These are phyloP conservation scores for Solanum appendiculatum DNA, from an alignment of 257 asterid species.

Conservation along the genomic window DNA sequence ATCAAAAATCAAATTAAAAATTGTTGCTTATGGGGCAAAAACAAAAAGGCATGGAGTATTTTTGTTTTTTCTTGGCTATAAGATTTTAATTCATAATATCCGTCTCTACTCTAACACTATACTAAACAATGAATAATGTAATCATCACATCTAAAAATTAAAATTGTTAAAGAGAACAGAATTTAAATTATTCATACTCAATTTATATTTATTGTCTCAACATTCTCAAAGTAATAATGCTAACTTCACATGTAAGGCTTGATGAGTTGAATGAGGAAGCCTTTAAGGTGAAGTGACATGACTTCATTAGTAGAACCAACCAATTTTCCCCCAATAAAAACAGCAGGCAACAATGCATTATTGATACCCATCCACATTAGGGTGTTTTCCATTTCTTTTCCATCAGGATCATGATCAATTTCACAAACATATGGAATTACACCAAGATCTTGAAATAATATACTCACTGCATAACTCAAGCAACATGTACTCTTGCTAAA, in stretches of 20 bases:
- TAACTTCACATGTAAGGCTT: conserved; percentile 24
- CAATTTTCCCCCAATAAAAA: conserved; percentile 52
- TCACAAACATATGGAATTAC: conserved; percentile 34
- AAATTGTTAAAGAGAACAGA: background rate
- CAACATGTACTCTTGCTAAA: conserved; percentile 72
- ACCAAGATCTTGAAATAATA: conserved; percentile 43
- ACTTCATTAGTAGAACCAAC: conserved; percentile 75
- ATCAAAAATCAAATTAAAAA: too few relatives aligned
- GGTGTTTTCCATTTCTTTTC: conserved; percentile 53
- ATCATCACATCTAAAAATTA: background rate
- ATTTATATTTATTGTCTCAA: background rate
- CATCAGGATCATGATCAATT: conserved; percentile 47
- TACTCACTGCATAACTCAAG: conserved; percentile 60
- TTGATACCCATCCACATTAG: conserved; percentile 38
- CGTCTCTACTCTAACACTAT: background rate
- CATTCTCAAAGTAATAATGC: too few relatives aligned
- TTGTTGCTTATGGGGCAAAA: too few relatives aligned
- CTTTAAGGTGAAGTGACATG: conserved; percentile 76
- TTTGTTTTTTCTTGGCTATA: too few relatives aligned
- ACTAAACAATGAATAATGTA: background rate
- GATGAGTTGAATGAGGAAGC: conserved; percentile 42
- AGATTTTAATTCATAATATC: background rate
- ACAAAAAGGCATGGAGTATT: too few relatives aligned
- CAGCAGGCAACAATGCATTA: conserved; percentile 35
- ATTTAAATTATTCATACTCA: background rate